Evolutionary conservation across 805 yeast genomes (phyloP).

Genomic region (Kodamaea sagamina): DNA sequence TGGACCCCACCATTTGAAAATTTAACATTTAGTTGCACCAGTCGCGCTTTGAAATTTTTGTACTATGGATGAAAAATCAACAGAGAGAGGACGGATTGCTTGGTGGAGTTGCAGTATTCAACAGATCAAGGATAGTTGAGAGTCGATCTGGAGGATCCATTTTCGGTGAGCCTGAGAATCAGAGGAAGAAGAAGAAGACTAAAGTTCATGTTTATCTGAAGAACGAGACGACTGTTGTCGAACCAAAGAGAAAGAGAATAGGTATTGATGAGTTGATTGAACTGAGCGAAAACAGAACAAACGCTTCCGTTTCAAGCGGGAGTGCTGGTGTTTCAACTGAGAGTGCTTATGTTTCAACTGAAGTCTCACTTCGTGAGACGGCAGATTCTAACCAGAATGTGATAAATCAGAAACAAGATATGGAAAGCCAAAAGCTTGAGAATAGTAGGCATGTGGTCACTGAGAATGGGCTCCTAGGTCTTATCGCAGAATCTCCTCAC

Average conservation of each 20-base stretch:
- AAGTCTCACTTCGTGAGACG: too few relatives aligned
- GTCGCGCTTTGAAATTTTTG: background rate
- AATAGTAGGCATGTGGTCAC: too few relatives aligned
- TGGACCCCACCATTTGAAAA: too few relatives aligned
- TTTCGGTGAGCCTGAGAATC: background rate
- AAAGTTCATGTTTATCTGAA: conserved; percentile 10
- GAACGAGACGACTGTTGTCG: background rate
- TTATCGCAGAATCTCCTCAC: too few relatives aligned
- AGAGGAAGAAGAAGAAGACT: conserved; percentile 4
- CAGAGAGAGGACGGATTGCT: conserved; percentile 11
- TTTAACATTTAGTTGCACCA: too few relatives aligned
- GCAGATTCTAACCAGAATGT: too few relatives aligned
- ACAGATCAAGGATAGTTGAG: background rate
- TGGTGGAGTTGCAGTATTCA: conserved; percentile 2
- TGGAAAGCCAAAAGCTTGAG: too few relatives aligned
- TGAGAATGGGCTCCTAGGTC: too few relatives aligned
- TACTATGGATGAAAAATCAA: too few relatives aligned
- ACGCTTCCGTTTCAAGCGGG: background rate
- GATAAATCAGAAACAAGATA: too few relatives aligned
- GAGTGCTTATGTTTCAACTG: too few relatives aligned
- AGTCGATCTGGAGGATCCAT: background rate
- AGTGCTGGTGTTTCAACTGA: background rate
- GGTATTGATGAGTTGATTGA: background rate
- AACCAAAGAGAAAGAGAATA: background rate
- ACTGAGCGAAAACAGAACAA: background rate